Evolutionary conservation across 352 stramenopile species (phyloP), one percentile per base, ranked within the genome.

Genomic region (Phytophthora pinifolia): DNA sequence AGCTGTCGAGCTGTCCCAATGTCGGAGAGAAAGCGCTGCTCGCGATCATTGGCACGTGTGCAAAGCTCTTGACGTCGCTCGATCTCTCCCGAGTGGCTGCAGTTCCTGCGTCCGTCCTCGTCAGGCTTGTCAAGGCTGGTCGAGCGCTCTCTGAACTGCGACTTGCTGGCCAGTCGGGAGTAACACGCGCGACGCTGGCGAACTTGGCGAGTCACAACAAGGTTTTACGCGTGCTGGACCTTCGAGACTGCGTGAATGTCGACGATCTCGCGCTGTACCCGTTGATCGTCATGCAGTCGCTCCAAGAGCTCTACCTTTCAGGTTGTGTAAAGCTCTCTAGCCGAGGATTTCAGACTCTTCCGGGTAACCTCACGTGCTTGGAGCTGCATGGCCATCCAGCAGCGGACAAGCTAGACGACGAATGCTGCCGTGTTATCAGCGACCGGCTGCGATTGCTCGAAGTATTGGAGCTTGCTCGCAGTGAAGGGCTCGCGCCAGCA

Each of bases 191-290:
- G 1, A 72, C 86, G 20, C 32, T 89, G 12, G 62, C 77, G 4
- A 59, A 77, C 37, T 50, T 92, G 9, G 73, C 77, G 6, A 86
- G 64, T 14, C 59, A 46, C 32, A 92, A 92, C 64, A 82, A 72
- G 32, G 35, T 61, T 12, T 53, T 92, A 13, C 58, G 56, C 22
- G 46, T 89, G 0, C 52, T 92, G 7, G 81, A 92, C 20, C 53
- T 92, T 27, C 68, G 75, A 1, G 50, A 79, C 4, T 92, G 81
- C 32, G 32, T 37, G 0, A 41, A 62, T 9, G 51, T 89, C 1
- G 81, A 89, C 31, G 77, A 92, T 30, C 52, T 92, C 8, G 59
- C 76, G 4, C 35, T 92, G 13, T 92, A 85, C 20, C 73, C 81
- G 25, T 37, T 92, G 9, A 25, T 76, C 1, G 75, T 88, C 22